A percentile compares a stretch with the other conserved stretches of the same genome.
These are phyloP conservation scores for Sporisorium reilianum DNA, from an alignment of 1,284 basidiomycete genomes.

Conservation along the genomic window DNA sequence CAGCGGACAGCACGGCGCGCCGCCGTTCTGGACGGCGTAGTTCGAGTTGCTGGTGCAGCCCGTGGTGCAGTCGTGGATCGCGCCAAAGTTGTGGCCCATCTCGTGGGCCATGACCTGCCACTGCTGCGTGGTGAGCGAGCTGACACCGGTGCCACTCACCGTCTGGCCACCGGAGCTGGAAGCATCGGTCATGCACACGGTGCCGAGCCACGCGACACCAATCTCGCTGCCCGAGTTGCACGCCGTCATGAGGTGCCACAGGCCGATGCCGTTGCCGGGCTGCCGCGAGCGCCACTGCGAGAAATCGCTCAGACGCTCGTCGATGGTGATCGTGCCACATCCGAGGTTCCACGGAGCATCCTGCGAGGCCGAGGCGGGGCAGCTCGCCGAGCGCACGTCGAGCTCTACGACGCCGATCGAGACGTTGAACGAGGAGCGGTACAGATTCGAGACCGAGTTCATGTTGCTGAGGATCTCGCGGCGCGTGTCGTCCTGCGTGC, in stretches of 20 bases:
- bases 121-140: constrained; percentile 75
- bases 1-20: constrained; percentile 79
- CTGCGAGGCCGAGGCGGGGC: constrained; percentile 69
- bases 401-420: constrained; percentile 85
- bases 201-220: constrained; percentile 82
- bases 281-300: constrained; percentile 84
- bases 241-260: constrained; percentile 91
- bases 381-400: constrained; percentile 74
- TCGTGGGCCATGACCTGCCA: constrained; percentile 88
- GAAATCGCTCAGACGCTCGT: constrained; percentile 82
- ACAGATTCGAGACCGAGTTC: constrained; percentile 81
- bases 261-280: constrained; percentile 78
- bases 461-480: constrained; percentile 81
- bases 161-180: constrained; percentile 72
- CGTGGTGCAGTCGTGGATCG: constrained; percentile 76
- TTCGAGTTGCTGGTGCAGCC: constrained; percentile 75
- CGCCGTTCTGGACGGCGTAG: constrained; percentile 45
- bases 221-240: constrained; percentile 86
- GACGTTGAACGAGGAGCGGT: constrained; percentile 82
- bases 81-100: constrained; percentile 88
- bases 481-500: constrained; percentile 71
- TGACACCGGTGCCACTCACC: constrained; percentile 86
- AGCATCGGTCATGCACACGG: constrained; percentile 69
- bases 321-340: constrained; percentile 71
- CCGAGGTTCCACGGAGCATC: constrained; percentile 70